Base-by-base conservation (phyloP, 2,329 filamentous ascomycete species). In the Aspergillus cejpii region DNA sequence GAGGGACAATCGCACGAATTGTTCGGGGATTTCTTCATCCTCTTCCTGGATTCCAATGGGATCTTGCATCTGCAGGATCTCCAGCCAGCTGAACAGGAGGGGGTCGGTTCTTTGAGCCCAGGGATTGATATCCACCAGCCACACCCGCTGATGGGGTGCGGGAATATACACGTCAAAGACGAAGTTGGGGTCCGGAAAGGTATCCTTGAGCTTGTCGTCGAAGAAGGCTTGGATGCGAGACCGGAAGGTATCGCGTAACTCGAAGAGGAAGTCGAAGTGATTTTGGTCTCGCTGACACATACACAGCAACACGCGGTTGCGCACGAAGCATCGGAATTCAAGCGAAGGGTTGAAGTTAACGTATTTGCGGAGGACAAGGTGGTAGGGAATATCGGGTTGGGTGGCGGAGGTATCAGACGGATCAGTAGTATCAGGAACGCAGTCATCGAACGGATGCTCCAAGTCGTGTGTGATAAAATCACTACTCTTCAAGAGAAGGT, bases 251-350 rank as follows among this genome's bases (percentile, higher is more conserved):
- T 79, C 74, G 39, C 81, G 77, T 66, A 96, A 73, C 6, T 70
- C 67, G 55, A 76, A 77, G 62, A 97, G 75, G 63, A 96, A 98
- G 10, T 85, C 80, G 65, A 91, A 97, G 69, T 92, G 80, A 60
- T 94, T 95, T 41, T 91, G 76, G 63, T 97, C 91, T 4, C 92
- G 80, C 68, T 97, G 92, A 26, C 84, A 86, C 46, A 97, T 82
- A 48, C 82, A 89, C 31, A 98, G 76, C 12, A 98, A 75, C 43
- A 79, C 80, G 8, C 87, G 77, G 46, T 89, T 76, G 57, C 91
- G 87, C 29, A 97, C 92, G 61, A 97, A 98, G 64, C 90, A 96
- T 19, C 92, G 80, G 67, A 98, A 98, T 65, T 98, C 92, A 47
- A 96, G 80, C 0, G 88, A 85, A 0, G 90, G 88, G 63, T 96